phyloP scores from a whole-genome alignment of 257 asterid genomes.

The Striga asiatica region DNA sequence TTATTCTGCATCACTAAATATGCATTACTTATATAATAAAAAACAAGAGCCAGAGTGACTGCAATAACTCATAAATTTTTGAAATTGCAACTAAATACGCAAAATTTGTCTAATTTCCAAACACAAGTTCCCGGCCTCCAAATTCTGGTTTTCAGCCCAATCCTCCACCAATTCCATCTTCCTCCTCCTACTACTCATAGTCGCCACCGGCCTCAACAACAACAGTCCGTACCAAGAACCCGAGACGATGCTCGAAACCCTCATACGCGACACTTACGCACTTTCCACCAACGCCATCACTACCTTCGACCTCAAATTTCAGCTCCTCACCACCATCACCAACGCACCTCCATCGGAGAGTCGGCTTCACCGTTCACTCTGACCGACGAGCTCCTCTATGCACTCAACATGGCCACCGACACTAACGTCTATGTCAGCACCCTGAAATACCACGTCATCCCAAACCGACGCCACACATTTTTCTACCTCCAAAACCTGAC shows the following conservation, averaged over 20 bases:
- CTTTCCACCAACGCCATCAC: constrained; percentile 56
- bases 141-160: no score
- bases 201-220: background rate
- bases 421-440: constrained; percentile 43
- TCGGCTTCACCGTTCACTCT: constrained; percentile 25
- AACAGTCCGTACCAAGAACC: constrained; percentile 18
- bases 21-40: no score
- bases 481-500: constrained; percentile 33
- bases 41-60: no score
- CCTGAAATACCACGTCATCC: constrained; percentile 49
- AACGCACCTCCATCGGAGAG: background rate
- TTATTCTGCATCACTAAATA: no score
- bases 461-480: constrained; percentile 34
- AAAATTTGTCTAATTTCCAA: no score
- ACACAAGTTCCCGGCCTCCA: no score
- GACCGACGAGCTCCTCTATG: constrained; percentile 25
- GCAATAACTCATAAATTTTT: no score
- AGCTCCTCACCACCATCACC: constrained; percentile 28
- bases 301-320: constrained; percentile 53
- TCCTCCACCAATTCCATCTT: constrained; percentile 15
- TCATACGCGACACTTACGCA: constrained; percentile 35
- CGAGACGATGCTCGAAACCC: constrained; percentile 20
- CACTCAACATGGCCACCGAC: constrained; percentile 48
- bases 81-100: no score
- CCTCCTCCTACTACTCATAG: constrained; percentile 7